Base-by-base conservation (phyloP, 2,329 filamentous ascomycete genomes). In the Dactylella cylindrospora region DNA sequence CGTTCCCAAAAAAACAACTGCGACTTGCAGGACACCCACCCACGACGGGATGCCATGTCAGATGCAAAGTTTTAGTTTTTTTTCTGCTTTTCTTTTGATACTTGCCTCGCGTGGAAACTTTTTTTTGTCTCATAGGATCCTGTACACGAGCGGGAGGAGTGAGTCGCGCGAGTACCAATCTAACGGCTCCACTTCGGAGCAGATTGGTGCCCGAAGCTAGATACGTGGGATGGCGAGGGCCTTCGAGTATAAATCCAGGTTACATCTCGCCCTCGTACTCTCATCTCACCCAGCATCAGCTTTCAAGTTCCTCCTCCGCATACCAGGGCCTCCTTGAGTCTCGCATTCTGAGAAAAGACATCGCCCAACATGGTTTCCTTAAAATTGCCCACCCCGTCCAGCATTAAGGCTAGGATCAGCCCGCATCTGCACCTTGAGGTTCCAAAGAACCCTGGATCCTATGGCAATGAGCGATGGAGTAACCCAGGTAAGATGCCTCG, bases 391-490 rank as follows among this genome's bases (percentile, higher is more conserved):
- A 44, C 70, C 39, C 69, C 71, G 3, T 66, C 65, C 20, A 66
- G 66, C 32, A 66, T 74, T 50, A 74, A 72, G 66, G 69, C 71
- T 17, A 73, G 67, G 60, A 62, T 74, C 50, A 69, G 67, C 33
- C 73, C 73, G 65, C 72, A 74, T 31, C 67, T 75, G 25, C 72
- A 72, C 55, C 66, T 69, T 36, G 67, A 70, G 33, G 73, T 76
- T 10, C 73, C 73, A 10, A 72, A 70, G 54, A 70, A 72, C 59
- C 71, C 71, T 43, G 73, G 73, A 12, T 70, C 73, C 39, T 75
- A 74, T 68, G 70, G 72, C 29, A 73, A 71, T 44, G 66, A 67
- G 17, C 67, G 73, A 44, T 80, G 77, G 77, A 76, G 75, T 20
- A 79, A 79, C 53, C 75, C 75, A 66, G 72, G 72, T 73, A 66